Evolutionary conservation across 2,329 filamentous ascomycete genomes (phyloP).

Genomic region (Microdochium trichocladiopsis): DNA sequence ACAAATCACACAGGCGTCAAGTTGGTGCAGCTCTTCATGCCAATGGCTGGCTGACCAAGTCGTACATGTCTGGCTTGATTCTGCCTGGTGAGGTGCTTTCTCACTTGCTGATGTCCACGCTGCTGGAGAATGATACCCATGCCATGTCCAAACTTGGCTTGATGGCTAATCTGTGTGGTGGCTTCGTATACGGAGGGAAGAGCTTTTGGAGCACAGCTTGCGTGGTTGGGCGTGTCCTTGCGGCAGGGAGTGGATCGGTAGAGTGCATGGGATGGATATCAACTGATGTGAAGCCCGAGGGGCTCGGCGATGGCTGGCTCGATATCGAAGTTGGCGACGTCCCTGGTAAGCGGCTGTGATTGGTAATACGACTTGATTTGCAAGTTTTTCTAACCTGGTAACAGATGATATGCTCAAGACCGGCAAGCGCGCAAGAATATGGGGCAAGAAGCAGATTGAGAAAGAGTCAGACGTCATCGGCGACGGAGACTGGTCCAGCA

Average conservation of each 20-base stretch:
- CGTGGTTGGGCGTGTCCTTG: slow-evolving; percentile 57
- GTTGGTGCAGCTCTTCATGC: slow-evolving; percentile 51
- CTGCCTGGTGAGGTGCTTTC: slow-evolving; percentile 56
- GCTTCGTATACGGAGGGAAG: slow-evolving; percentile 55
- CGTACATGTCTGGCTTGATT: slow-evolving; percentile 58
- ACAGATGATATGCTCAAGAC: slow-evolving; percentile 41
- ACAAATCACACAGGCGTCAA: slow-evolving; percentile 39
- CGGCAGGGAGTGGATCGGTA: slow-evolving; percentile 51
- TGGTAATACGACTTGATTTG: neutral
- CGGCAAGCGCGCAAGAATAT: slow-evolving; percentile 51
- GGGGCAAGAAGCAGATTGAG: slow-evolving; percentile 53
- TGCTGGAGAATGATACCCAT: slow-evolving; percentile 57
- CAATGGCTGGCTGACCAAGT: slow-evolving; percentile 61
- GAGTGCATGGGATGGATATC: slow-evolving; percentile 67
- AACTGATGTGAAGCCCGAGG: slow-evolving; percentile 47
- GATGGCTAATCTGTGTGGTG: slow-evolving; percentile 55
- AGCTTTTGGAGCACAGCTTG: slow-evolving; percentile 66
- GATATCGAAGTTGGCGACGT: slow-evolving; percentile 49
- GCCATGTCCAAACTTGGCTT: slow-evolving; percentile 52
- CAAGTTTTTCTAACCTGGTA: neutral
- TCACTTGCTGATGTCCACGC: slow-evolving; percentile 58
- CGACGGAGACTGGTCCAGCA: slow-evolving; percentile 43
- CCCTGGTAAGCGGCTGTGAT: slow-evolving; percentile 30
- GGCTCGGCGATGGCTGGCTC: slow-evolving; percentile 48
- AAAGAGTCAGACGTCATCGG: slow-evolving; percentile 54